Percentiles rank a stretch among this genome's conserved stretches.
phyloP scores from a whole-genome alignment of 352 stramenopile species.

The Globisporangium heterothallicum region DNA sequence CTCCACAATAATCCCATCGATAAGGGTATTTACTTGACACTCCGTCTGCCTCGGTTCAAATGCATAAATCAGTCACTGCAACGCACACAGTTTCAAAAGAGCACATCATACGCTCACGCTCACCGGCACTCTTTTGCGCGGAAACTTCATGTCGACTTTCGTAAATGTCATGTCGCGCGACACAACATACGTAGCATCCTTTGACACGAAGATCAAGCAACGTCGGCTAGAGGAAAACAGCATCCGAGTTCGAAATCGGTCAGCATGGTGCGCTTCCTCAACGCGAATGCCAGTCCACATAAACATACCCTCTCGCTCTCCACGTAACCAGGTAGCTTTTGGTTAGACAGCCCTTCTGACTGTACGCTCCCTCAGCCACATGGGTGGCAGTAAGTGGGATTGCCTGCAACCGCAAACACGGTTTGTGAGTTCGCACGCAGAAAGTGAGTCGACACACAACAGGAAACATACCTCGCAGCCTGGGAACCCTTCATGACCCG shows the following conservation, averaged over 20 bases:
- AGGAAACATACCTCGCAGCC: conserved; percentile 62
- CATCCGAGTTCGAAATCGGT: conserved; percentile 4
- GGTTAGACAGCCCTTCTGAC: conserved; percentile 67
- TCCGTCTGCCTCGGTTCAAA: conserved; percentile 41
- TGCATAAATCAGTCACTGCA: neutral
- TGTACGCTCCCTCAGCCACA: conserved; percentile 62
- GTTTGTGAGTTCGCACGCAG: neutral
- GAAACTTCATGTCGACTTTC: conserved; percentile 87
- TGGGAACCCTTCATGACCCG: conserved; percentile 66
- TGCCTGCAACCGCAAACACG: conserved; percentile 31
- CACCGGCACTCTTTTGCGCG: conserved; percentile 65
- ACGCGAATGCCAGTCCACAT: neutral
- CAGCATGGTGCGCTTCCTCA: neutral
- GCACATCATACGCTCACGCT: conserved; percentile 3
- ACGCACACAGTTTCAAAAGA: neutral
- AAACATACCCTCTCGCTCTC: conserved; percentile 66
- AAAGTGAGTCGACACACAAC: neutral
- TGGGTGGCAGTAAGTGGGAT: conserved; percentile 85
- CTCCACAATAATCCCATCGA: conserved; percentile 84
- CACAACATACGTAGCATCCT: conserved; percentile 69
- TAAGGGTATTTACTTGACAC: conserved; percentile 70
- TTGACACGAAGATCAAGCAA: conserved; percentile 70
- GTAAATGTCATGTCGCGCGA: conserved; percentile 81
- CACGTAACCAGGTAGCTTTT: conserved; percentile 83
- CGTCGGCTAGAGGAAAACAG: conserved; percentile 37